Conservation (phyloP, 352 stramenopile species). For the Globisporangium okanoganense region DNA sequence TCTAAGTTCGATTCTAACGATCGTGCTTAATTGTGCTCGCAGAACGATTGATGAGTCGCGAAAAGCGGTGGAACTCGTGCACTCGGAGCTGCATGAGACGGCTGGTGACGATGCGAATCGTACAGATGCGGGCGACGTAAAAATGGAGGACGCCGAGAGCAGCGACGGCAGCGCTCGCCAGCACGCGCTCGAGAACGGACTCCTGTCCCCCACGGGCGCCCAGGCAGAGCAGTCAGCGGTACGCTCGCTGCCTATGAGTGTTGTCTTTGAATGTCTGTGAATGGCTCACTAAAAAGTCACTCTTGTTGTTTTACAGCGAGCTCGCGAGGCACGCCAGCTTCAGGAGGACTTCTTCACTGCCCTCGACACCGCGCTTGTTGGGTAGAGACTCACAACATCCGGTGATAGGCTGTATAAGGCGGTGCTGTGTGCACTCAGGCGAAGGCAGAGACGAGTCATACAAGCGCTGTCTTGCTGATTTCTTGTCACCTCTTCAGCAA, state of each 20-base stretch:
- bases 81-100: slow-evolving; percentile 54
- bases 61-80: slow-evolving; percentile 52
- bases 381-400: not conserved
- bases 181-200: slow-evolving; percentile 14
- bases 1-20: not conserved
- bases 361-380: slow-evolving; percentile 41
- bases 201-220: slow-evolving; percentile 8
- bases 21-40: not conserved
- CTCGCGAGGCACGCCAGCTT: slow-evolving; percentile 42
- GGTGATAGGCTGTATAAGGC: too few species aligned
- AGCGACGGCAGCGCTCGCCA: slow-evolving; percentile 10
- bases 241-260: not conserved
- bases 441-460: too few species aligned
- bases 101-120: slow-evolving; percentile 30
- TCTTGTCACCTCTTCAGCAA: too few species aligned
- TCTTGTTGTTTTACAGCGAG: slow-evolving; percentile 22
- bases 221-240: slow-evolving; percentile 45
- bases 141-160: slow-evolving; percentile 18
- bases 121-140: slow-evolving; percentile 23
- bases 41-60: slow-evolving; percentile 68
- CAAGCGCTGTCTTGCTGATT: too few species aligned
- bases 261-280: too few species aligned
- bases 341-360: slow-evolving; percentile 66
- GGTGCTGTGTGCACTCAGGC: too few species aligned
- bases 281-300: too few species aligned